Evolutionary conservation across 768 basidiomycete genomes (phyloP).

Genomic region (Termitomyces sp.): DNA sequence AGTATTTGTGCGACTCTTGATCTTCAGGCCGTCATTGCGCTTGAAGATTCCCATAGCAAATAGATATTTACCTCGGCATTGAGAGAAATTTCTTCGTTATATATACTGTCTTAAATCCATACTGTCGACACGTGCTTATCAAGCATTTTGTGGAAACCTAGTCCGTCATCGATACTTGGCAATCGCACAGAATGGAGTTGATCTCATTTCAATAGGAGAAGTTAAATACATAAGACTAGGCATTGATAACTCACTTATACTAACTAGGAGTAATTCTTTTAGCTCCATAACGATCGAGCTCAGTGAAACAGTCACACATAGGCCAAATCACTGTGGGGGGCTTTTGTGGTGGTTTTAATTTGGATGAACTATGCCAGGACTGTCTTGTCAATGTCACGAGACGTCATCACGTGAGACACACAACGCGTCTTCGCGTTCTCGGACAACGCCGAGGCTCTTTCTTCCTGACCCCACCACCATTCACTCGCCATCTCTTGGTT

Average conservation of each 20-base stretch:
- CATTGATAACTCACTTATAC: not conserved
- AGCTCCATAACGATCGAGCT: not conserved
- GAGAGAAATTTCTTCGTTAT: not conserved
- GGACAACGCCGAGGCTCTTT: not conserved
- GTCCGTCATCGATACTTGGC: not conserved
- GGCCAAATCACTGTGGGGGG: not conserved
- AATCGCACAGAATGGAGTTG: not conserved
- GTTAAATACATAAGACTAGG: not conserved
- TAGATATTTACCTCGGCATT: not conserved
- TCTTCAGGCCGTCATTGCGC: constrained; percentile 13
- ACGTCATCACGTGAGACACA: not conserved
- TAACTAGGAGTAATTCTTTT: not conserved
- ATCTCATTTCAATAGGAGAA: not conserved
- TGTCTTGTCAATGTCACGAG: not conserved
- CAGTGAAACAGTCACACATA: not conserved
- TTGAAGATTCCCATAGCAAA: constrained; percentile 11
- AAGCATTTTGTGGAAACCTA: not conserved
- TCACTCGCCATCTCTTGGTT: not conserved
- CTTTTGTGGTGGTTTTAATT: not conserved
- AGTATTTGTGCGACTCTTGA: constrained; percentile 25
- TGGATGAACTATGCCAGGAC: not conserved
- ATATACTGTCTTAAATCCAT: constrained; percentile 7
- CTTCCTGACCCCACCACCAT: not conserved
- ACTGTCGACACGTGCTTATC: not conserved
- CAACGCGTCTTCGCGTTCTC: not conserved